phyloP scores from a whole-genome alignment of 805 yeast species.

The Metschnikowia henanensis region DNA sequence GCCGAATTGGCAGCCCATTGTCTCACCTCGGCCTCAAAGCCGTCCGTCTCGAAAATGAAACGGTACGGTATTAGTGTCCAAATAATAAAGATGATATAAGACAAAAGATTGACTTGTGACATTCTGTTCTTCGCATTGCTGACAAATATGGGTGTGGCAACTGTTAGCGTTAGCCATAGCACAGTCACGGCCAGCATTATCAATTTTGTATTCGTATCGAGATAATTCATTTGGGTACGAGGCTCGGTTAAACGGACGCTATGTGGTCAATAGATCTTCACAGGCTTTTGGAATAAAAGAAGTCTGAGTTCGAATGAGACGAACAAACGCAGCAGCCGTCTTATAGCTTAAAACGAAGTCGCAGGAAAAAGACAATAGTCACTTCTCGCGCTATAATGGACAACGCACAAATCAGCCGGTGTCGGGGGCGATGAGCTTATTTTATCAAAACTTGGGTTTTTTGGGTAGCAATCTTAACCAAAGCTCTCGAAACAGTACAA shows the following conservation, averaged over 20 bases:
- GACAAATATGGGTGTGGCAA: neutral
- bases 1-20: slow-evolving; percentile 6
- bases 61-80: slow-evolving; percentile 5
- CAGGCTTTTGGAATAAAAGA: too few relatives aligned
- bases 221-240: neutral
- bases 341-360: neutral
- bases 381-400: neutral
- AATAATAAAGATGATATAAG: neutral
- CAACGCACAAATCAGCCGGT: neutral
- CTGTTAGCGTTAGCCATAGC: neutral
- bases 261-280: too few relatives aligned
- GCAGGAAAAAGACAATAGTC: neutral
- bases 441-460: too few relatives aligned
- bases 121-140: too few relatives aligned
- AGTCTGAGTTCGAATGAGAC: neutral
- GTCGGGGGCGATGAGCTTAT: too few relatives aligned
- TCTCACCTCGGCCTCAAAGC: slow-evolving; percentile 4
- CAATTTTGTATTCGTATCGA: slow-evolving; percentile 3
- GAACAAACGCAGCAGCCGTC: neutral
- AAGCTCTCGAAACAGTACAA: too few relatives aligned
- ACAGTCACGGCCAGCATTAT: slow-evolving; percentile 1
- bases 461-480: too few relatives aligned
- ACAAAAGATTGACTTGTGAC: neutral
- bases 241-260: too few relatives aligned
- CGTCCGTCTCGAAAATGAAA: neutral